Base-by-base conservation (phyloP, 1,284 basidiomycete genomes). In the Boletus hoseneyae region DNA sequence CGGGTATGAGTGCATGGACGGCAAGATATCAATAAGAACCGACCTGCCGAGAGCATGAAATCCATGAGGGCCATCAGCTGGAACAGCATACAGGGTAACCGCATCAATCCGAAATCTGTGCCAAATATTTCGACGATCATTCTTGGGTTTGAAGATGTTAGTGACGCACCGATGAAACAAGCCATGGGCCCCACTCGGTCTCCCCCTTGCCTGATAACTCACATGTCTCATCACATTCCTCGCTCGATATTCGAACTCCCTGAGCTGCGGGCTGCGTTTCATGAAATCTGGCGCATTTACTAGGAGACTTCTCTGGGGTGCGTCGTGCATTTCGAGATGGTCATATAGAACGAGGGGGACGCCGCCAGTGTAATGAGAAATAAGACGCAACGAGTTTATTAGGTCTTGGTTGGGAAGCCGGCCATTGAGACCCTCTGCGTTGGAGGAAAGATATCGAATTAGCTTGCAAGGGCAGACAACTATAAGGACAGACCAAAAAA, bases 391-490 rank as follows among this genome's bases (percentile, higher is more conserved):
- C 0, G 92, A 88, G 67, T 97, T 97, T 58, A 97, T 70, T 1
- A 97, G 77, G 67, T 99, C 96, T 69, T 97, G 93, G 64, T 99
- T 99, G 0, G 97, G 95, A 39, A 98, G 73, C 27, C 93, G 87
- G 4, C 95, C 96, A 65, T 98, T 96, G 6, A 93, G 75, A 7
- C 96, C 97, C 78, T 99, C 96, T 96, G 61, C n/a, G 18, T 46
- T 44, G 23, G 40, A 25, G 6, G 6, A 9, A 37, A 16, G n/a
- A 21, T 13, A 4, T 46, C 9, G 9, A 11, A 27, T 48, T 23
- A 38, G 18, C 9, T 33, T 42, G 35, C 4, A 34, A 36, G 13
- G 16, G 9, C 11, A n/a, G n/a, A 38, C 4, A 25, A 33, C 9
- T 32, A 44, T n/a, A 34, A 37, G 41, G 38, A 23, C 84, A 47